Evolutionary conservation across 257 asterid species (phyloP), one percentile per base, ranked within the genome.

Genomic region (Nemophila menziesii): DNA sequence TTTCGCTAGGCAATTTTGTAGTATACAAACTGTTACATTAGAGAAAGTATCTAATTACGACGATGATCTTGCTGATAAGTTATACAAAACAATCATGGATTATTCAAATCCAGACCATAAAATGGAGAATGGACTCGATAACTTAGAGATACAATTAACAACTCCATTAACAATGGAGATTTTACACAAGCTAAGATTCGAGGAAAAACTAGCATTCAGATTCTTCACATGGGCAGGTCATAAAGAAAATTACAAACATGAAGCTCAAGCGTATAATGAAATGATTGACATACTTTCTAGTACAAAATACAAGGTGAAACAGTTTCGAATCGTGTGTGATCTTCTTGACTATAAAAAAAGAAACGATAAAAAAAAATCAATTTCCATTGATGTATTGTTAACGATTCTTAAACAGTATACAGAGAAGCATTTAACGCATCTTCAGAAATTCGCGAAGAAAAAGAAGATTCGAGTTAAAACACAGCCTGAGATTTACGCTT

Each of bases 381-480:
- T 89, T 38, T 93, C 98, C 11, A 42, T 78, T 48, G 92, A 84
- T 43, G 85, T 70, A 17, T 39, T 89, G 72, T 22, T 84, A 57
- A 61, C 60, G 18, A 63, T 78, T 56, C 55, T 89, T 69, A 75
- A 90, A 37, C 50, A 55, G 63, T 84, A 89, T 47, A 49, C 92
- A 0, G 93, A 84, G 68, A 89, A 76, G 53, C 84, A 89, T 74
- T 59, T 80, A 66, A 73, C 92, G 0, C 77, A 78, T 68, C 93
- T 89, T 63, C 93, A 73, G 27, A 89, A 89, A 63, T 80, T 84
- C 53, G 82, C 93, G 0, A 78, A 59, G 75, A 89, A 75, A 84
- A 84, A 84, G 67, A 84, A 74, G 77, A 75, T 80, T 52, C 62
- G 92, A 55, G 94, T 80, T 72, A 84, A 80, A 68, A 75, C 92